Evolutionary conservation across 306 rosid species (phyloP).

Genomic region (Phaseolus lunatus): DNA sequence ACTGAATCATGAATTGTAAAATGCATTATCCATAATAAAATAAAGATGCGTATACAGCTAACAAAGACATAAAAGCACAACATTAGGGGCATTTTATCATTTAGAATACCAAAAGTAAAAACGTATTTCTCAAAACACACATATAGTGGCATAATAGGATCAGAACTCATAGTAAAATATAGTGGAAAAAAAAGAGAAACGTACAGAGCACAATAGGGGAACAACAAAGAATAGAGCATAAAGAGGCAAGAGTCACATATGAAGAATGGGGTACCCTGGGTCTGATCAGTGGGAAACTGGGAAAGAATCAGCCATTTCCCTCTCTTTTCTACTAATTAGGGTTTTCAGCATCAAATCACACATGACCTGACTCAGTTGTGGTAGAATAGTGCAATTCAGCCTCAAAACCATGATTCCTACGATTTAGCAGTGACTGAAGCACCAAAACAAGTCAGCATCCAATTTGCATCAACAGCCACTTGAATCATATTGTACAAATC

Average conservation of each 20-base stretch:
- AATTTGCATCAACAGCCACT: background rate
- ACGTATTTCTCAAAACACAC: background rate
- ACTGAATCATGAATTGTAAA: background rate
- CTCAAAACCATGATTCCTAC: background rate
- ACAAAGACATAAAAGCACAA: background rate
- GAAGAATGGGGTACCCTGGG: background rate
- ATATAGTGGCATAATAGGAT: background rate
- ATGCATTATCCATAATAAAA: background rate
- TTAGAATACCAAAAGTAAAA: background rate
- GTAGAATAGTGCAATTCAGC: background rate
- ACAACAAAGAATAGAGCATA: background rate
- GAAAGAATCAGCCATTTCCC: background rate
- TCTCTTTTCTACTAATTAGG: background rate
- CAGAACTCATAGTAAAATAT: background rate
- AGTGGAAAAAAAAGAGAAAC: background rate
- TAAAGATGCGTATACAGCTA: background rate
- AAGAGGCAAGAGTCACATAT: background rate
- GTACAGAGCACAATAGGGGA: background rate
- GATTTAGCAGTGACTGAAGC: background rate
- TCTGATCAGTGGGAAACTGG: background rate
- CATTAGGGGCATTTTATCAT: background rate
- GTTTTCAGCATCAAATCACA: background rate
- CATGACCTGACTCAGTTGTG: background rate
- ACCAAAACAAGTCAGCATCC: background rate
- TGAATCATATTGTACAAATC: background rate